These are phyloP conservation scores for Fusarium sacchari DNA, from an alignment of 2,329 filamentous ascomycete species.

Conservation along the genomic window DNA sequence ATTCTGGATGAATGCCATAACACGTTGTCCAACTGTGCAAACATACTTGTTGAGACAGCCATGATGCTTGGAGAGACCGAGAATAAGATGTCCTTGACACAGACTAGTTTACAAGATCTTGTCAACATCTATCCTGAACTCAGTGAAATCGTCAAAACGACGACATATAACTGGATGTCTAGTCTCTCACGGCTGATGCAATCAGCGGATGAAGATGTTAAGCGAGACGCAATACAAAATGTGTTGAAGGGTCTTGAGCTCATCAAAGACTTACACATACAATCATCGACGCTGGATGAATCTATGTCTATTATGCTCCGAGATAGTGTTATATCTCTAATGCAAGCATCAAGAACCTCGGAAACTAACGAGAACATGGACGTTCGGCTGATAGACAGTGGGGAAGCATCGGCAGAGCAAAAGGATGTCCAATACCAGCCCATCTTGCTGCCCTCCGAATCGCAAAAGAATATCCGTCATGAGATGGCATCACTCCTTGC, in stretches of 20 bases:
- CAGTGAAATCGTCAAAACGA: constrained; percentile 72
- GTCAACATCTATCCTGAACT: constrained; percentile 70
- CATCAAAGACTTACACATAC: constrained; percentile 69
- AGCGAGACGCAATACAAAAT: constrained; percentile 76
- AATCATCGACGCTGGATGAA: constrained; percentile 73
- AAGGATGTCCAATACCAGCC: constrained; percentile 61
- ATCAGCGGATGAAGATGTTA: constrained; percentile 80
- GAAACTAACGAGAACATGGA: constrained; percentile 26
- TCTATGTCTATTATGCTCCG: constrained; percentile 74
- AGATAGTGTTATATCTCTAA: constrained; percentile 72
- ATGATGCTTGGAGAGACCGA: constrained; percentile 72
- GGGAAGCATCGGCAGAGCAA: constrained; percentile 16
- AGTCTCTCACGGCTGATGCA: constrained; percentile 86
- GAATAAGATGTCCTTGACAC: constrained; percentile 49
- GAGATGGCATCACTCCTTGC: constrained; percentile 68
- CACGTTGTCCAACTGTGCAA: constrained; percentile 74
- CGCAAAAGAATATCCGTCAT: constrained; percentile 69
- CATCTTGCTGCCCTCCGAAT: constrained; percentile 71
- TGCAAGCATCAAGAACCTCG: constrained; percentile 39
- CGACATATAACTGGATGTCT: constrained; percentile 82
- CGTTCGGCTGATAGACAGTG: constrained; percentile 44
- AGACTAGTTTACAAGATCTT: constrained; percentile 69
- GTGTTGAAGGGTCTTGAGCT: constrained; percentile 78
- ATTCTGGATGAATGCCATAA: constrained; percentile 81
- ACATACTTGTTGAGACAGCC: constrained; percentile 83